Percentiles rank a stretch among this genome's conserved stretches.
phyloP scores from a whole-genome alignment of 2,329 filamentous ascomycete genomes.

The Cryoendolithus antarcticus region DNA sequence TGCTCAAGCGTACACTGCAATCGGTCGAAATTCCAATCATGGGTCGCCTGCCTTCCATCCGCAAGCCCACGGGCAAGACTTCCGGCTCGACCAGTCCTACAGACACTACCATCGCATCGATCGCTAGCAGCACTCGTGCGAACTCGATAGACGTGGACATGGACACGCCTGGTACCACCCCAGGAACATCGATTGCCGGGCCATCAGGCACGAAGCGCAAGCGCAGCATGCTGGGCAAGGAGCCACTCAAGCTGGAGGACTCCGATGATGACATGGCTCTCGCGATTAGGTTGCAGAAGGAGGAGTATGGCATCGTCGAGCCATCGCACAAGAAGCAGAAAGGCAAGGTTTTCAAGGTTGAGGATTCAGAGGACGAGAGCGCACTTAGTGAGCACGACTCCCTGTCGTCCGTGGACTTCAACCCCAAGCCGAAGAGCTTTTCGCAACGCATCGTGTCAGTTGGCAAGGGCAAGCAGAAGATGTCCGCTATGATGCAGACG shows the following conservation, averaged over 20 bases:
- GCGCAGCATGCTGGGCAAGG: slow-evolving; percentile 16
- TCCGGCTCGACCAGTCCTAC: slow-evolving; percentile 9
- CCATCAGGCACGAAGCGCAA: slow-evolving; percentile 18
- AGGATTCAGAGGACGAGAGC: slow-evolving; percentile 20
- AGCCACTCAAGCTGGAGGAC: slow-evolving; percentile 15
- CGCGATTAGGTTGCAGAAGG: slow-evolving; percentile 22
- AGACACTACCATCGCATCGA: slow-evolving; percentile 8
- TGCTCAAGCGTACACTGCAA: slow-evolving; percentile 2
- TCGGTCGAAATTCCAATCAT: slow-evolving; percentile 3
- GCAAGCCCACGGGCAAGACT: slow-evolving; percentile 1
- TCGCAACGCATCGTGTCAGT: slow-evolving; percentile 1
- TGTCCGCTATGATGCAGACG: not conserved
- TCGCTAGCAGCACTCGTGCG: slow-evolving; percentile 21
- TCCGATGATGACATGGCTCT: slow-evolving; percentile 18
- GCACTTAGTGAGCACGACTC: slow-evolving; percentile 20
- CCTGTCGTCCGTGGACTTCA: slow-evolving; percentile 11
- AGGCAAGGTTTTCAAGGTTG: slow-evolving; percentile 7
- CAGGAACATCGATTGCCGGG: slow-evolving; percentile 31
- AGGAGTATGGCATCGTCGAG: slow-evolving; percentile 19
- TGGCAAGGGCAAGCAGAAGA: slow-evolving; percentile 10
- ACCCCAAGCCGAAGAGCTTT: slow-evolving; percentile 1
- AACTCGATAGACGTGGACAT: slow-evolving; percentile 33
- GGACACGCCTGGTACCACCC: slow-evolving; percentile 53
- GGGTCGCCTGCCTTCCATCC: not conserved
- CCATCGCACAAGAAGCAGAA: slow-evolving; percentile 17